A percentile compares a stretch with the other conserved stretches of the same genome.
Conservation (phyloP, 129 eudicot species). For the Mikania micrantha region DNA sequence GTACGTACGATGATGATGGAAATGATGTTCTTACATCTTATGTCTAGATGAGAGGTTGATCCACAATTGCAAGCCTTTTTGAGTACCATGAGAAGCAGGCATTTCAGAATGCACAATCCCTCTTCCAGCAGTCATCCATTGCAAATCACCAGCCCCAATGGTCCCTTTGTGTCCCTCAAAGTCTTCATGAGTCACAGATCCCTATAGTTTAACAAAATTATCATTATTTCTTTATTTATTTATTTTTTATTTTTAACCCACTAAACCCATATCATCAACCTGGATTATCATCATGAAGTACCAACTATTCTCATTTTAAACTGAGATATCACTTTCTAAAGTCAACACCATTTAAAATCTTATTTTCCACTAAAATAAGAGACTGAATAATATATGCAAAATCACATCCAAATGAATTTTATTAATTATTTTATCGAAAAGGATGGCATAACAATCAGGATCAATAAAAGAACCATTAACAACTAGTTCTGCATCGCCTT, state of each 20-base stretch:
- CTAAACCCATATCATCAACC: slow-evolving; percentile 13
- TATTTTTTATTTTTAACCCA: slow-evolving; percentile 7
- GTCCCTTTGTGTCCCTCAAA: slow-evolving; percentile 81
- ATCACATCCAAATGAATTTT: not conserved
- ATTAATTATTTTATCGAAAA: not conserved
- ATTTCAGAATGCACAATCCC: slow-evolving; percentile 92
- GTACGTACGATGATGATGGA: no score
- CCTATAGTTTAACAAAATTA: slow-evolving; percentile 32
- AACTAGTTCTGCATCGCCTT: not conserved
- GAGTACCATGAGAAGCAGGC: slow-evolving; percentile 77
- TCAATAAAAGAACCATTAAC: not conserved
- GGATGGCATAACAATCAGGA: not conserved
- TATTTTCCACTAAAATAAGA: not conserved
- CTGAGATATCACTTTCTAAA: slow-evolving; percentile 2
- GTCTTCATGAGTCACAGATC: slow-evolving; percentile 79
- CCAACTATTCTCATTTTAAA: not conserved
- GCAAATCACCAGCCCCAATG: slow-evolving; percentile 77
- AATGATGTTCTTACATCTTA: slow-evolving; percentile 43
- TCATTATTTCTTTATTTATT: slow-evolving; percentile 11
- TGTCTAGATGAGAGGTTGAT: slow-evolving; percentile 71
- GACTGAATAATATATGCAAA: not conserved
- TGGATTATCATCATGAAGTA: not conserved
- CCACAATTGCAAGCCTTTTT: slow-evolving; percentile 81
- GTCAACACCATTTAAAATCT: slow-evolving; percentile 7
- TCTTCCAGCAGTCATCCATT: slow-evolving; percentile 96